Percentiles rank a stretch among this genome's conserved stretches.
Conservation (phyloP, 805 yeast genomes). For the Starmerella bombicola region DNA sequence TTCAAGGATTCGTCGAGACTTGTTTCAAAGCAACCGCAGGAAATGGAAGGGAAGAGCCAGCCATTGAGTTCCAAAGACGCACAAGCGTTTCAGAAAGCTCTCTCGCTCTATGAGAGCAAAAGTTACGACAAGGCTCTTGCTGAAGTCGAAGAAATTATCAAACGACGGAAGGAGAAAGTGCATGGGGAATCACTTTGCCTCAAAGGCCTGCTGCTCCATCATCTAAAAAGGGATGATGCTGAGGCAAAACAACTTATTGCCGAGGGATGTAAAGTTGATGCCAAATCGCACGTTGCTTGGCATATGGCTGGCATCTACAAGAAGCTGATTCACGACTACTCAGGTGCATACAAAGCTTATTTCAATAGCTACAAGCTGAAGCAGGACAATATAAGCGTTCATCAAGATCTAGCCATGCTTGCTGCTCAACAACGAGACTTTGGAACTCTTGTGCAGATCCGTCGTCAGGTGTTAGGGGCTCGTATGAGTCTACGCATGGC, state of each 20-base stretch:
- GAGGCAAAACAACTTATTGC: conserved; percentile 32
- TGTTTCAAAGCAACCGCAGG: background rate
- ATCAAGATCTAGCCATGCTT: conserved; percentile 68
- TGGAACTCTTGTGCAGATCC: conserved; percentile 45
- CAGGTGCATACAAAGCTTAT: conserved; percentile 69
- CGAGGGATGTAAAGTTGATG: conserved; percentile 49
- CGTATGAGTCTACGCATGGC: conserved; percentile 20
- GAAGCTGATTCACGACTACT: conserved; percentile 54
- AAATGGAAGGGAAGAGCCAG: conserved; percentile 17
- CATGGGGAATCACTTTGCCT: conserved; percentile 75
- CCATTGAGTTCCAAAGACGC: conserved; percentile 45
- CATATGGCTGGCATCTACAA: conserved; percentile 81
- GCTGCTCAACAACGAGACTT: conserved; percentile 73
- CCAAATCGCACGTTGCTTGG: conserved; percentile 56
- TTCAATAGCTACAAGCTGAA: conserved; percentile 64
- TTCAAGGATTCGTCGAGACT: background rate
- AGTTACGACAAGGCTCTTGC: conserved; percentile 80
- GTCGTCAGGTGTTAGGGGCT: conserved; percentile 60
- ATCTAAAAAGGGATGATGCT: conserved; percentile 39
- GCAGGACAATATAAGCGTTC: conserved; percentile 61
- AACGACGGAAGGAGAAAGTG: conserved; percentile 45
- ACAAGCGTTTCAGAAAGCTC: conserved; percentile 62
- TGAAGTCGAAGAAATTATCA: conserved; percentile 58
- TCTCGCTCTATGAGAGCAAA: conserved; percentile 68
- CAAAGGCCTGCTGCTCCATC: conserved; percentile 60